phyloP scores from a whole-genome alignment of 1,284 basidiomycete species.

The Cryptococcus deneoformans region DNA sequence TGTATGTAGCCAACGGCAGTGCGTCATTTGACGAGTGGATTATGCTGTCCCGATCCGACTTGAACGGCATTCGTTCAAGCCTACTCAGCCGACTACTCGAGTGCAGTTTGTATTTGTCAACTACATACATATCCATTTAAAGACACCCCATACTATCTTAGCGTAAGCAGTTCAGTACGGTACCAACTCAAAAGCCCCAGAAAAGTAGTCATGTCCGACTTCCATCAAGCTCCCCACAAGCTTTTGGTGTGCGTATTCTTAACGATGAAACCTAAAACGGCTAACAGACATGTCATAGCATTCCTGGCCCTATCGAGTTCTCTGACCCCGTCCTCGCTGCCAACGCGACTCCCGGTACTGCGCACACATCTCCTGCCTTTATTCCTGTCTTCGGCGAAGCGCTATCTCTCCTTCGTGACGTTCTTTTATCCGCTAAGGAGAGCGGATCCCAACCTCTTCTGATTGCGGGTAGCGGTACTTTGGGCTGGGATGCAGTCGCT shows the following conservation, averaged over 20 bases:
- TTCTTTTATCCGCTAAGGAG: slow-evolving; percentile 66
- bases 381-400: slow-evolving; percentile 86
- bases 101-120: neutral
- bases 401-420: slow-evolving; percentile 78
- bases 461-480: slow-evolving; percentile 88
- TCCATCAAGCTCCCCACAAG: slow-evolving; percentile 47
- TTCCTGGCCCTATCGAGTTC: slow-evolving; percentile 51
- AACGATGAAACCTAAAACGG: neutral
- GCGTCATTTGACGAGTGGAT: too few relatives aligned
- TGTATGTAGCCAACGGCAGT: too few relatives aligned
- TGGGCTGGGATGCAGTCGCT: slow-evolving; percentile 77
- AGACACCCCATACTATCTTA: neutral
- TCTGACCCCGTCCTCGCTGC: slow-evolving; percentile 51
- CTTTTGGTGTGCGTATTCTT: slow-evolving; percentile 42
- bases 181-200: neutral
- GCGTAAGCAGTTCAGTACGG: neutral
- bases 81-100: neutral
- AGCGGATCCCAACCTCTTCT: slow-evolving; percentile 71
- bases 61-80: neutral
- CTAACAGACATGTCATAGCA: slow-evolving; percentile 21
- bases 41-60: too few relatives aligned
- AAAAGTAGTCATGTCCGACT: slow-evolving; percentile 21
- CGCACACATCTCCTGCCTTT: slow-evolving; percentile 90
- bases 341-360: slow-evolving; percentile 64
- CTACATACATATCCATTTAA: neutral